These are phyloP conservation scores for Staphylotrichum longicolle DNA, from an alignment of 495 filamentous ascomycete genomes.

Conservation along the genomic window DNA sequence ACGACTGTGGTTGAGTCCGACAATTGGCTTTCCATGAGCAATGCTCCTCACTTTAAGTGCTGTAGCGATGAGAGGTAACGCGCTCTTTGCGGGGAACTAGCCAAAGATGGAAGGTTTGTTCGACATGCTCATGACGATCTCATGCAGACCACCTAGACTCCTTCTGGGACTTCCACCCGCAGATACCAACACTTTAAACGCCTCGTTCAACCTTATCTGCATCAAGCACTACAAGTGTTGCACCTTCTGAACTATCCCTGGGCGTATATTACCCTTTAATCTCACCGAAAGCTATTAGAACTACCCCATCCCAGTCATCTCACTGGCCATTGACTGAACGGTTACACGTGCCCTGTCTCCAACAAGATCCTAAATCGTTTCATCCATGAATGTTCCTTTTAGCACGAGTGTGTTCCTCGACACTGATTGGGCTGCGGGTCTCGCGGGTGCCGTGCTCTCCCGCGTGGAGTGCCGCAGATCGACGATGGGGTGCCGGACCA, in stretches of 20 bases:
- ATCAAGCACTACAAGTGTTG: too few relatives aligned
- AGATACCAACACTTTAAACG: not conserved
- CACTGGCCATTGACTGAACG: too few relatives aligned
- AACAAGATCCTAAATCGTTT: too few relatives aligned
- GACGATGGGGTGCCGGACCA: not conserved
- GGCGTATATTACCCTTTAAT: too few relatives aligned
- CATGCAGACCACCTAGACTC: not conserved
- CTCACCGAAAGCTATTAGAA: too few relatives aligned
- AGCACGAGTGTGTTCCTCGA: not conserved
- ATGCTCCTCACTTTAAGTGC: not conserved
- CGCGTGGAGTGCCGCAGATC: slow-evolving; percentile 1
- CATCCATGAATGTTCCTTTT: not conserved
- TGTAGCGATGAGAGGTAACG: not conserved
- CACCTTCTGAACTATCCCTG: too few relatives aligned
- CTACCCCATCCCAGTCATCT: too few relatives aligned
- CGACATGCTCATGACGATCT: too few relatives aligned
- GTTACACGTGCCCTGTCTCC: too few relatives aligned
- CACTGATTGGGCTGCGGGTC: slow-evolving; percentile 2
- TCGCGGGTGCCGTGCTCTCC: not conserved
- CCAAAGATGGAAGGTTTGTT: slow-evolving; percentile 13
- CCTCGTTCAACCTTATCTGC: too few relatives aligned
- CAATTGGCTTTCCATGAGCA: too few relatives aligned
- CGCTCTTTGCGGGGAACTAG: not conserved
- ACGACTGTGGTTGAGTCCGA: too few relatives aligned
- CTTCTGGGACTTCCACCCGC: not conserved